Evolutionary conservation across 805 yeast genomes (phyloP), one percentile per base, ranked within the genome.

Genomic region (Cyberlindnera galapagoensis): DNA sequence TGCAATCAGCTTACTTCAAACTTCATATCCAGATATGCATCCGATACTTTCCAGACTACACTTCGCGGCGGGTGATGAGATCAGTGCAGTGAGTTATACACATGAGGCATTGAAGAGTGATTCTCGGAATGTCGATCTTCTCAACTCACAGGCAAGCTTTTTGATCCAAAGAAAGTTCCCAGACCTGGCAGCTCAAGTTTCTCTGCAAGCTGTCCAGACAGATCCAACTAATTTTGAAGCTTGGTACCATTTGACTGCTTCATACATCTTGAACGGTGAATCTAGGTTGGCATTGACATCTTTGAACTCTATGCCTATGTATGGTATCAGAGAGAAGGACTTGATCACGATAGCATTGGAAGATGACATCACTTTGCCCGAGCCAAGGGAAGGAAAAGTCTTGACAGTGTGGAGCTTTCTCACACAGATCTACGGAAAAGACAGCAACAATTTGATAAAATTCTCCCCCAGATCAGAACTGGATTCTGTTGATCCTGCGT

Each of bases 271-370:
- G 22, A 58, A 49, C 28, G 70, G 66, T 30, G 74, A 83, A 47
- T 74, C 64, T 43, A 61, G 63, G 24, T 64, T 61, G 39, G 94
- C 94, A 0, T 58, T 86, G 24, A 50, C 74, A 24, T 68, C 88
- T 0, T 60, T 85, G 40, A 86, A 86, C 51, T 72, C 86, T 2
- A 69, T 85, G 28, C 94, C 95, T 7, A 73, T 84, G 71, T 75
- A 70, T 47, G 65, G 67, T 4, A 54, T 54, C 5, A 38, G 54
- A 25, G 21, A 17, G 5, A 50, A 46, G 41, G 84, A 76, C 47
- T 44, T 62, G 9, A 62, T 61, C 33, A 47, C 58, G 7, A 57
- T 74, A 38, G 63, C 74, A 6, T 46, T 49, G 11, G 67, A 73
- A 4, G 67, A 65, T 28, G 53, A 59, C 12, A 52, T 67, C 6